Percentiles rank a stretch among this genome's conserved stretches.
phyloP scores from a whole-genome alignment of 805 yeast species.

The Candida easanensis region DNA sequence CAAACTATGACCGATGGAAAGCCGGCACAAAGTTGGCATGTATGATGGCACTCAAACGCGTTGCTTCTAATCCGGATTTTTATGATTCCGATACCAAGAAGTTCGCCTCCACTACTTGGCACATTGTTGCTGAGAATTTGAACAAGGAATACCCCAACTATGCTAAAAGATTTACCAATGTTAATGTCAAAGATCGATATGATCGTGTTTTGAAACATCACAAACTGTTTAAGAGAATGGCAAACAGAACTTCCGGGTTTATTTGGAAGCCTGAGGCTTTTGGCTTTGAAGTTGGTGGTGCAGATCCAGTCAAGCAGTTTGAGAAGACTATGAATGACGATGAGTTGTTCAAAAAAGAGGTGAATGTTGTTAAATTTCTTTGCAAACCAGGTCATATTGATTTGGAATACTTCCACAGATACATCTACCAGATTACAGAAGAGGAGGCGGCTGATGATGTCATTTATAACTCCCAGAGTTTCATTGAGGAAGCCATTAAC shows the following conservation, averaged over 20 bases:
- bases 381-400: slow-evolving; percentile 27
- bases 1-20: slow-evolving; percentile 29
- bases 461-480: slow-evolving; percentile 20
- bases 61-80: slow-evolving; percentile 19
- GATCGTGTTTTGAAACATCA: slow-evolving; percentile 28
- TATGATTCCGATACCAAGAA: slow-evolving; percentile 16
- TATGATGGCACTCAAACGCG: slow-evolving; percentile 24
- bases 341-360: slow-evolving; percentile 15
- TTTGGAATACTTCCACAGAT: slow-evolving; percentile 27
- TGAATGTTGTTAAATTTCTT: slow-evolving; percentile 21
- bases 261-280: slow-evolving; percentile 23
- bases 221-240: slow-evolving; percentile 24
- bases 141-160: slow-evolving; percentile 26
- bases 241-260: slow-evolving; percentile 20
- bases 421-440: slow-evolving; percentile 14
- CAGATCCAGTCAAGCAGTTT: slow-evolving; percentile 12
- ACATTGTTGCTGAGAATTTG: slow-evolving; percentile 25
- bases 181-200: slow-evolving; percentile 28
- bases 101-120: slow-evolving; percentile 25
- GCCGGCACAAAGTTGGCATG: slow-evolving; percentile 29
- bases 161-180: slow-evolving; percentile 27
- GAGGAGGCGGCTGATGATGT: slow-evolving; percentile 16
- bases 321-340: slow-evolving; percentile 16
- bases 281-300: slow-evolving; percentile 19
- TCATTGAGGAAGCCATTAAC: slow-evolving; percentile 24